Evolutionary conservation across 805 yeast genomes (phyloP), one percentile per base, ranked within the genome.

Genomic region (Saccharomyces paradoxus): DNA sequence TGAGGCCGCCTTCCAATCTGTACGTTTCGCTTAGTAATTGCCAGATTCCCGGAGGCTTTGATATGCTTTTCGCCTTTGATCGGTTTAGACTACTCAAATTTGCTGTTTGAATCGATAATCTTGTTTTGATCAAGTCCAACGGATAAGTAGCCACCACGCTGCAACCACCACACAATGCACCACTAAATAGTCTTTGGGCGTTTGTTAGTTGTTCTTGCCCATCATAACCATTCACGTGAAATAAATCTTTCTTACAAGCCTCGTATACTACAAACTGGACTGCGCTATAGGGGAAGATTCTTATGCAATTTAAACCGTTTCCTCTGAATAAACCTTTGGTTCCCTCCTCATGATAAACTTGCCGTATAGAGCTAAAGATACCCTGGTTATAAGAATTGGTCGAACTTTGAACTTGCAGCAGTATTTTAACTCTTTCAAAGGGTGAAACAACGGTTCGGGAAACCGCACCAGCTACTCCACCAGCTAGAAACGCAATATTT

Each of bases 401-500:
- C 56, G 66, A 56, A 46, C 59, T 94, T 70, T 92, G 97, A 37
- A 94, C 83, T 71, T 92, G 99, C 62, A 90, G 81, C 27, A 92
- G 71, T 58, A 94, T 94, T 71, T 92, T 92, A 61, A 94, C 95
- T 61, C 99, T 76, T 69, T 92, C 99, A 71, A 92, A 83, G 1
- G 99, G 99, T 12, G 97, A 88, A 5, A 91, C 97, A 1, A 87
- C 89, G 0, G 98, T 92, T 53, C 98, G 76, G 1, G 96, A 87
- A 0, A 86, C 74, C 0, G 89, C 89, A 17, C 95, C 95, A 2
- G 85, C 92, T 8, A 83, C 63, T 6, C 94, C 94, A 14, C 95
- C 95, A 5, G 88, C 79, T 8, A 86, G 55, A 41, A 87, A 77
- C 3, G 90, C 65, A 30, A 61, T 55, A 41, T 56, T 61, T 24